A percentile compares a stretch with the other conserved stretches of the same genome.
Conservation (phyloP, 192 early-diverging fungal species). For the Linnemannia schmuckeri region DNA sequence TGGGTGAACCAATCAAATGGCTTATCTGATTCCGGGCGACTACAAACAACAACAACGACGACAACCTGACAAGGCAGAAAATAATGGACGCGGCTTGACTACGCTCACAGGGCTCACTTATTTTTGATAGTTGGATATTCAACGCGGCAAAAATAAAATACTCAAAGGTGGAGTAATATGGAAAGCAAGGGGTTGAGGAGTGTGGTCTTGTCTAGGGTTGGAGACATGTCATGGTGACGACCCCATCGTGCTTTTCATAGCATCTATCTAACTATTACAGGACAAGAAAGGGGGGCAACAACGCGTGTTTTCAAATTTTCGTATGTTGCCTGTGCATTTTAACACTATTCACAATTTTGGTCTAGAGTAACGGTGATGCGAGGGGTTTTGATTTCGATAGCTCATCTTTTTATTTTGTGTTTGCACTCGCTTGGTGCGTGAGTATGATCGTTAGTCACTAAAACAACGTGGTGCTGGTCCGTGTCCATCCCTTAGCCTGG, state of each 20-base stretch:
- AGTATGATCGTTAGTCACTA: background rate
- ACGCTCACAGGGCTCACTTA: background rate
- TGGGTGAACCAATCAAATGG: background rate
- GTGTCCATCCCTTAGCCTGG: too few relatives aligned
- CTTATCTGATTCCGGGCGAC: background rate
- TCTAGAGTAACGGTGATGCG: background rate
- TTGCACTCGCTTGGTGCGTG: background rate
- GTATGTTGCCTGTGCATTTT: background rate
- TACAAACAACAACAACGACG: too few relatives aligned
- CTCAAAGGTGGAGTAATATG: too few relatives aligned
- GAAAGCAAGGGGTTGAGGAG: background rate
- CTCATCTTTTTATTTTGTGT: too few relatives aligned
- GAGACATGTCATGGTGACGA: background rate
- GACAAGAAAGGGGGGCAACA: background rate
- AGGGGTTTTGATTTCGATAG: too few relatives aligned
- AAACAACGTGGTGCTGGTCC: too few relatives aligned
- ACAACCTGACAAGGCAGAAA: too few relatives aligned
- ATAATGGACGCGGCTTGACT: background rate
- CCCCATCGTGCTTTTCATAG: background rate
- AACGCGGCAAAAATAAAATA: too few relatives aligned
- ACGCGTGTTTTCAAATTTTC: background rate
- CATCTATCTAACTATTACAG: background rate
- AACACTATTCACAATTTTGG: background rate
- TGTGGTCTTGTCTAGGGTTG: background rate
- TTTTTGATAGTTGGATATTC: background rate